phyloP scores from a whole-genome alignment of 192 early-diverging fungal species.

The Haplosporangium gracile region DNA sequence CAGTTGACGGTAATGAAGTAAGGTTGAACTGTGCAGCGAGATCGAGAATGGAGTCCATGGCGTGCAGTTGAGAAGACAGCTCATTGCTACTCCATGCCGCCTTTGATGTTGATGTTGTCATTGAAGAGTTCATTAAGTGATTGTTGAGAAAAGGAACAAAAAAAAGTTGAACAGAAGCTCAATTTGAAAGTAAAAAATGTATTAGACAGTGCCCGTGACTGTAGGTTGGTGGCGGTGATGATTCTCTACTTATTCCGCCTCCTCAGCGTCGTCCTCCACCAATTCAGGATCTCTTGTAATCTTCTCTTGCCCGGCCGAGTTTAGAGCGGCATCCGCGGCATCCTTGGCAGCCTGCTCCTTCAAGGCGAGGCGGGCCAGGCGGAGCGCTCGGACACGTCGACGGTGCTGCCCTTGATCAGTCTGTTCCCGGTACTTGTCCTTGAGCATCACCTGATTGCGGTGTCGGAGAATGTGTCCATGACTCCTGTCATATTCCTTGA shows the following conservation, averaged over 20 bases:
- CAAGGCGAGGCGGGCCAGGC: not conserved
- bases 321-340: not conserved
- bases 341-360: not conserved
- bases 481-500: constrained; percentile 25
- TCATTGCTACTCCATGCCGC: constrained; percentile 4
- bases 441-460: constrained; percentile 38
- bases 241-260: not conserved
- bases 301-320: not conserved
- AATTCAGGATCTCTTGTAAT: not conserved
- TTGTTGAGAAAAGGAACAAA: not conserved
- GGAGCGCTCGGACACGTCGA: not conserved
- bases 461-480: constrained; percentile 26
- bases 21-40: constrained; percentile 20
- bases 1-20: not conserved
- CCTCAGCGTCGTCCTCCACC: not conserved
- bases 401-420: constrained; percentile 28
- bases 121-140: not conserved
- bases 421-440: constrained; percentile 46
- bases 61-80: constrained; percentile 10
- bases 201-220: not conserved
- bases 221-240: not conserved
- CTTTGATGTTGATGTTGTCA: not conserved
- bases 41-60: constrained; percentile 24
- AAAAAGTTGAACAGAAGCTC: not conserved
- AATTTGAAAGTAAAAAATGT: not conserved